Evolutionary conservation across 768 basidiomycete species (phyloP).

Genomic region (Suillus hirtellus): DNA sequence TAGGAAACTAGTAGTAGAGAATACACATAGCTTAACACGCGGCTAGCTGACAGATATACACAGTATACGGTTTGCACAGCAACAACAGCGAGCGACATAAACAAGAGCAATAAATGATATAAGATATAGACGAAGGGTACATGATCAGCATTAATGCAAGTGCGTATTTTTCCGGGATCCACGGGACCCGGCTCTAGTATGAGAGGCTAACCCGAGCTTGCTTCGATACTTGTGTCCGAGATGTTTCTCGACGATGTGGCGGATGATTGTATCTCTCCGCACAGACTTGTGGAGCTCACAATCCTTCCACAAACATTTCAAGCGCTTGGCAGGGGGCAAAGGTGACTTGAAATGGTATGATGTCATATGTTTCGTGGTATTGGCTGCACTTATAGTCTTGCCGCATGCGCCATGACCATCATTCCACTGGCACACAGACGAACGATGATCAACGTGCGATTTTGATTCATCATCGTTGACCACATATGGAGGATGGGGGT

Average conservation of each 20-base stretch:
- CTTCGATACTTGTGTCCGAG: neutral
- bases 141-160: neutral
- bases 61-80: neutral
- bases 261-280: neutral
- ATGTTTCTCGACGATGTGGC: neutral
- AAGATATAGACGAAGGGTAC: neutral
- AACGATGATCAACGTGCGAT: neutral
- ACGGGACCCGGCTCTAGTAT: neutral
- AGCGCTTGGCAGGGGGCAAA: neutral
- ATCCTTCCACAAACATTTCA: neutral
- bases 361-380: neutral
- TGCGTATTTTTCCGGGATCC: neutral
- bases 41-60: neutral
- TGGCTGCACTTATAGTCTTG: neutral
- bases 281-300: neutral
- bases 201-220: neutral
- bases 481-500: neutral
- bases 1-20: neutral
- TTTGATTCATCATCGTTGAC: neutral
- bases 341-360: neutral
- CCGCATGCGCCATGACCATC: neutral
- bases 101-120: neutral
- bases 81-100: neutral
- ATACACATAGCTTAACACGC: neutral
- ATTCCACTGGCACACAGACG: neutral